Conservation (phyloP, 768 basidiomycete species). For the Russula griseocarnosa region DNA sequence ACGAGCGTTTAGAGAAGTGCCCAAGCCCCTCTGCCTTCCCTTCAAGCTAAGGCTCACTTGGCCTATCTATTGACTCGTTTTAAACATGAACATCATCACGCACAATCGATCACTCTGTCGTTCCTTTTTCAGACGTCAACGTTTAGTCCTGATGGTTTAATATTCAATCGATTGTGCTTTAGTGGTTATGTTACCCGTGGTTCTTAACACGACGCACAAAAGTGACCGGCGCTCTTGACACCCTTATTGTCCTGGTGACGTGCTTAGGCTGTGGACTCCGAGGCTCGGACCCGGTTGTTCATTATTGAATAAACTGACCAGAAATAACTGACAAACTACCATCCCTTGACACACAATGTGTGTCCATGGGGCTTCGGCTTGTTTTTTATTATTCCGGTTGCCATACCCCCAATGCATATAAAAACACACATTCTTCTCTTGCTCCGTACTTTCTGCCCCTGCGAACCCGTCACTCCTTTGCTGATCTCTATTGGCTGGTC, state of each 20-base stretch:
- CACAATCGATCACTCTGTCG: no score
- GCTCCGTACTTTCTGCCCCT: not conserved
- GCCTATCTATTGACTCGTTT: no score
- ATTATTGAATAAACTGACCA: not conserved
- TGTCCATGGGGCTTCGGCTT: not conserved
- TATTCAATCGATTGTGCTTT: not conserved
- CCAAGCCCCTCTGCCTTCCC: no score
- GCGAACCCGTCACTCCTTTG: constrained; percentile 1
- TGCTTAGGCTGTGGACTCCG: not conserved
- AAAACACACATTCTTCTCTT: not conserved
- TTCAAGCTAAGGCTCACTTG: no score
- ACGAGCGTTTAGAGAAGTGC: no score
- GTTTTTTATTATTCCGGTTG: constrained; percentile 1
- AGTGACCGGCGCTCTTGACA: not conserved
- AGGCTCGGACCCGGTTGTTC: not conserved
- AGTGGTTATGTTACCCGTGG: not conserved
- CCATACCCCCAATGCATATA: not conserved
- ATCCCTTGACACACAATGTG: not conserved
- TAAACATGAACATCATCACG: no score
- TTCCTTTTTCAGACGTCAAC: not conserved
- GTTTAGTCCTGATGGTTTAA: not conserved
- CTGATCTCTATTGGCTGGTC: constrained; percentile 15
- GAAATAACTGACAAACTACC: not conserved
- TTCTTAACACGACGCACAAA: not conserved
- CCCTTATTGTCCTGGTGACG: not conserved